Base-by-base conservation (phyloP, 176 grass and related monocot genomes). In the Zoysia japonica region DNA sequence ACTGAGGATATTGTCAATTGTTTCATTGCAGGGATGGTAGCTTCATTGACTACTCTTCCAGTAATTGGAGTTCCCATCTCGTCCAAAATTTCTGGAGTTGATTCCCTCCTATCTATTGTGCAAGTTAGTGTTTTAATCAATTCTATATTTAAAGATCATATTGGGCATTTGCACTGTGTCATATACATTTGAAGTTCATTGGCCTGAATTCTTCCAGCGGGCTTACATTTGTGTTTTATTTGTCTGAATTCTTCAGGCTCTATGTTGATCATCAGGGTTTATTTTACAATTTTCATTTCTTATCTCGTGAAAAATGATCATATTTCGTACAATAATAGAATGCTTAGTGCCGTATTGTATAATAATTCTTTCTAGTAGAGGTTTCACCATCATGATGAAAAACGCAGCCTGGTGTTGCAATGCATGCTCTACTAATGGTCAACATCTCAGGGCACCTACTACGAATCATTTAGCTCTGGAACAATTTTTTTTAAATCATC, bases 31-130 rank as follows among this genome's bases (percentile, higher is more conserved):
- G 92, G 92, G 74, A 99, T 95, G 96, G 90, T 93, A 47, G 90
- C 96, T 84, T 99, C 92, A 57, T 84, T 88, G 53, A 95, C 92
- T 68, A 39, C 64, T 66, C 65, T 99, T 42, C 90, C 92, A 44
- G 96, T 99, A 41, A 84, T 99, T 53, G 92, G 96, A 52, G 90
- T 99, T 20, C 92, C 96, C 35, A 84, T 99, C 56, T 84, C 60
- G 82, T 91, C 86, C 3, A 79, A 78, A 72, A 51, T 95, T 57
- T 53, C 50, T 53, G 96, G 96, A 68, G 36, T 77, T 73, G 96
- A 95, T 85, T 99, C 96, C 38, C 88, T 99, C 55, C 88, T 99
- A 86, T 99, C 96, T 47, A 93, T 99, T 63, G 96, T 93, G 45
- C 92, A 99, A 79, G 96, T 99, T 73, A 82, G 77, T 71, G 17